Base-by-base conservation (phyloP, 2,329 filamentous ascomycete species). In the Arthrobotrys pseudoclavata region DNA sequence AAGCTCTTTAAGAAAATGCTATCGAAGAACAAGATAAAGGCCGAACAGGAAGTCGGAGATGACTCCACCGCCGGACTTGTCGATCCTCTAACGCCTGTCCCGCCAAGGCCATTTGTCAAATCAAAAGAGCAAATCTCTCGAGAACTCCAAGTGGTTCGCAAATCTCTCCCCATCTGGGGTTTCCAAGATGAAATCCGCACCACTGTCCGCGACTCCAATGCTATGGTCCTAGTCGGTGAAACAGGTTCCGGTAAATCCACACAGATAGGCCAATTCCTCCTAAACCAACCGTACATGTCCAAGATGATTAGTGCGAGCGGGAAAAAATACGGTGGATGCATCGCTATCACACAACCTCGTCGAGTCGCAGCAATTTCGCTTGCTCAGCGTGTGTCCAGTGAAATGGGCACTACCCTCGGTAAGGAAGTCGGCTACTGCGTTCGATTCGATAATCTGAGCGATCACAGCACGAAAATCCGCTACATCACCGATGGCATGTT, bases 181-280 rank as follows among this genome's bases (percentile, higher is more conserved):
- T 88, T 94, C 79, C 89, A 89, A 57, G 86, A 90, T 37, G 87
- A 91, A 26, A 96, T 97, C 61, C 89, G 89, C 40, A 82, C 86
- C 15, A 86, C 88, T 1, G 84, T 97, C 5, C 85, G 86, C 12
- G 85, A 88, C 37, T 90, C 89, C 79, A 89, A 96, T 81, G 89
- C 97, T 0, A 88, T 99, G 63, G 87, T 99, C 0, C 85, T 99
- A 13, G 91, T 96, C 1, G 95, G 95, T 85, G 95, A 98, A 84
- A 99, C 96, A 0, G 96, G 96, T 83, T 97, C 93, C 13, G 96
- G 96, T 83, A 99, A 99, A 85, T 96, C 92, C 85, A 99, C 96
- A 0, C 96, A 99, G 84, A 91, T 97, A 0, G 95, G 96, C 0
- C 96, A 98, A 82, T 97, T 97, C 79, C 85, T 99, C 6, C 88